phyloP scores from a whole-genome alignment of 2,329 filamentous ascomycete genomes.

The Blastomyces silverae region DNA sequence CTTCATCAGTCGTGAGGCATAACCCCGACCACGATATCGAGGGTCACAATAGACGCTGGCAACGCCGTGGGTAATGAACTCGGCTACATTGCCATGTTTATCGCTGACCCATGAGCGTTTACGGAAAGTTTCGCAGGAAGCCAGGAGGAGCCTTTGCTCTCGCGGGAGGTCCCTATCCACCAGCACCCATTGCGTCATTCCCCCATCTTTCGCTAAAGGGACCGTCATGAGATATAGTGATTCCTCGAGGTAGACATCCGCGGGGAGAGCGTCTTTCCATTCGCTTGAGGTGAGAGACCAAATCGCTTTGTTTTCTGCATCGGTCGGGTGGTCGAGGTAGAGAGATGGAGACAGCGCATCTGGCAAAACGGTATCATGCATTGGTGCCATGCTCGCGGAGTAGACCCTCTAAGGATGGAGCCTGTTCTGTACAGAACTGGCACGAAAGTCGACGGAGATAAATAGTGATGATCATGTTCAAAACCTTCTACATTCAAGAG shows the following conservation, averaged over 20 bases:
- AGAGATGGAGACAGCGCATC: conserved; percentile 20
- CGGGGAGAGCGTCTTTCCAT: conserved; percentile 55
- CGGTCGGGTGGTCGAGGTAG: conserved; percentile 51
- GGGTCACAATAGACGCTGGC: conserved; percentile 26
- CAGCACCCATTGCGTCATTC: conserved; percentile 59
- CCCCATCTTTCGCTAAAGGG: conserved; percentile 53
- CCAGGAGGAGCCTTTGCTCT: conserved; percentile 50
- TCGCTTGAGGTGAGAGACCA: conserved; percentile 52
- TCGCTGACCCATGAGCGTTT: conserved; percentile 51
- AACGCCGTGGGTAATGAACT: conserved; percentile 24
- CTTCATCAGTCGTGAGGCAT: conserved; percentile 23
- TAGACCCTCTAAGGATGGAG: not conserved
- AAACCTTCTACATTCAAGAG: not conserved
- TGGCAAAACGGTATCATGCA: conserved; percentile 14
- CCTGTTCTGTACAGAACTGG: not conserved
- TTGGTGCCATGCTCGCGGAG: not conserved
- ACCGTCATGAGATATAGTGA: conserved; percentile 53
- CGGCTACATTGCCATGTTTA: conserved; percentile 30
- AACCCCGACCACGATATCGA: conserved; percentile 22
- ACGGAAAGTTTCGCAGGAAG: conserved; percentile 58
- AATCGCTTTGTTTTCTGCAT: conserved; percentile 48
- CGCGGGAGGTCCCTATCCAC: conserved; percentile 42
- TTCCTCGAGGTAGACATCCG: conserved; percentile 53
- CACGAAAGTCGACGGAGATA: not conserved
- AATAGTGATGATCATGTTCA: not conserved